Percentiles rank a stretch among this genome's conserved stretches.
These are phyloP conservation scores for Talaromyces proteolyticus DNA, from an alignment of 495 filamentous ascomycete genomes.

Conservation along the genomic window DNA sequence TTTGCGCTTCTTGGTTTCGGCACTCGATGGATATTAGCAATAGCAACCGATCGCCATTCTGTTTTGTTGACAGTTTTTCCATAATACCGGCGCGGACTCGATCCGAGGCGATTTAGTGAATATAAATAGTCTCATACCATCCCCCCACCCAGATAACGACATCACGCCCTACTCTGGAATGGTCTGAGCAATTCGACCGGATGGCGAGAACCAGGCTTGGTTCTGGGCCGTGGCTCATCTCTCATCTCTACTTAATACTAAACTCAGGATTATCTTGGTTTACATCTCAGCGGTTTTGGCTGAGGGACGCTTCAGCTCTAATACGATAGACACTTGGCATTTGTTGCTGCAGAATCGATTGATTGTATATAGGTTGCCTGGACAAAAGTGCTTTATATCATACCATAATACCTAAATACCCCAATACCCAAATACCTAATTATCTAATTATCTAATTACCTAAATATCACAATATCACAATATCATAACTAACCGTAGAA, in stretches of 20 bases:
- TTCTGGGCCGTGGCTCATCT: not conserved
- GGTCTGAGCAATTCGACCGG: not conserved
- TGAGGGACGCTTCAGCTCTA: not conserved
- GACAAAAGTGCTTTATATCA: not conserved
- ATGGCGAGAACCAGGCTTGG: not conserved
- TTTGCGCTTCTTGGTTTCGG: not conserved
- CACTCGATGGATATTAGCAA: too few species aligned
- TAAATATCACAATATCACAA: too few species aligned
- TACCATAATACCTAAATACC: not conserved
- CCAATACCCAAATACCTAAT: too few species aligned
- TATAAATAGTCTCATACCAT: too few species aligned
- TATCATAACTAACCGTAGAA: too few species aligned
- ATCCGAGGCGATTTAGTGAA: not conserved
- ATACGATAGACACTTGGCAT: not conserved
- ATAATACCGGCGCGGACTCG: not conserved
- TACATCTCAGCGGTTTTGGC: not conserved
- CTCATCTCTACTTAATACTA: not conserved
- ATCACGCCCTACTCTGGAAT: not conserved
- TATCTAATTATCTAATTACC: too few species aligned
- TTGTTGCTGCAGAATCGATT: not conserved
- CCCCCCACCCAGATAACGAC: not conserved
- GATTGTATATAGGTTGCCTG: not conserved
- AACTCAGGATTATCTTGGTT: not conserved
- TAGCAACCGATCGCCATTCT: too few species aligned
- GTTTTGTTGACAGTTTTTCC: not conserved